These are phyloP conservation scores for Guadua angustifolia DNA, from an alignment of 176 grass and related monocot genomes.

Conservation along the genomic window DNA sequence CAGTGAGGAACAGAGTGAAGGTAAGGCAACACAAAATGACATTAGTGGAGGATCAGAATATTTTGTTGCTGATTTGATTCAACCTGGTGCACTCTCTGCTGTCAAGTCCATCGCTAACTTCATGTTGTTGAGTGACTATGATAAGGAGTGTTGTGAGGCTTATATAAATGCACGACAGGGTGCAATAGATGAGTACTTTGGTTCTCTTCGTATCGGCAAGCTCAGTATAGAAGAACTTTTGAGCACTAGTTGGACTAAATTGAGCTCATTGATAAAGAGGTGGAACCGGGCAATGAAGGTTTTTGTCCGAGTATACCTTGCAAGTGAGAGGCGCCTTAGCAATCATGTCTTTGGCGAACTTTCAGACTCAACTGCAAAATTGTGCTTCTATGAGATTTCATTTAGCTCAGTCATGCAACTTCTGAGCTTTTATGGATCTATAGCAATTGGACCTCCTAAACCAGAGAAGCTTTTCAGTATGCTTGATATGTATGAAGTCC, in stretches of 20 bases:
- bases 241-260: constrained; percentile 60
- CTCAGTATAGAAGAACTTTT: constrained; percentile 73
- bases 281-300: constrained; percentile 71
- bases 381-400: constrained; percentile 87
- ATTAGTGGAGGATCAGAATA: constrained; percentile 49
- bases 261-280: constrained; percentile 66
- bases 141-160: constrained; percentile 74
- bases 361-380: constrained; percentile 57
- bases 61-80: constrained; percentile 68
- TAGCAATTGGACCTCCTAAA: constrained; percentile 67
- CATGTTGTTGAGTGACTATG: constrained; percentile 78
- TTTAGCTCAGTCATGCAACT: constrained; percentile 70
- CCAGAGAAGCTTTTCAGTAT: constrained; percentile 79
- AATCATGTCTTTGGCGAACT: constrained; percentile 74
- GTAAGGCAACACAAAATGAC: constrained; percentile 47
- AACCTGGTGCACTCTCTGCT: constrained; percentile 72
- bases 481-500: constrained; percentile 82
- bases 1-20: constrained; percentile 70
- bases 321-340: constrained; percentile 75
- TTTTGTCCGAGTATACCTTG: constrained; percentile 76
- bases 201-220: constrained; percentile 61
- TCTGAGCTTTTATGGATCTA: constrained; percentile 63
- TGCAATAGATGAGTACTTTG: constrained; percentile 72
- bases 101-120: constrained; percentile 75
- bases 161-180: constrained; percentile 69